Evolutionary conservation across 1,284 basidiomycete species (phyloP), one percentile per base, ranked within the genome.

Genomic region (Cutaneotrichosporon arboriforme): DNA sequence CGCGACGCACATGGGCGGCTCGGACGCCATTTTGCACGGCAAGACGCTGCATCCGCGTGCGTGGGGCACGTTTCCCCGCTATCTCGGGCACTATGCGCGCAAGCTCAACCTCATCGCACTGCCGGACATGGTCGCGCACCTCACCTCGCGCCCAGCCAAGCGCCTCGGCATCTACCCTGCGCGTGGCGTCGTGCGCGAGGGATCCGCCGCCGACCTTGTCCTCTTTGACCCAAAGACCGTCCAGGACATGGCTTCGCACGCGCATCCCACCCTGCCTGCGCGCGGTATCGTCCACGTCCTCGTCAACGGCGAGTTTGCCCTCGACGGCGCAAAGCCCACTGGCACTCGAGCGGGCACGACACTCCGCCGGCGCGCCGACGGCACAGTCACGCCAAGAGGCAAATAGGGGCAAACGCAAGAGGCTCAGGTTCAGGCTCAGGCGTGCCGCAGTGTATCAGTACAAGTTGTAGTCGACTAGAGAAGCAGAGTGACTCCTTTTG

Each of bases 331-430:
- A 9, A 39, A 44, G 17, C 46, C 63, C 52, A 66, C 60, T 13
- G 70, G 67, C 1, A 41, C n/a, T 12, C 55, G 71, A 44, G 61
- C 57, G n/a, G 72, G 72, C 1, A 36, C 35, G 36, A 66, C 66
- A 8, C 72, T 69, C 38, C 76, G 79, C 13, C 71, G 70, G 2
- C 57, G 77, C 71, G 21, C 73, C 69, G 57, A 77, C 68, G 69
- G 79, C 66, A 58, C 35, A 40, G 67, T 65, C 10, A 54, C 52
- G 10, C 13, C n/a, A 8, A 33, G 18, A 31, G 50, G 55, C 4
- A 4, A 39, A 34, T 51, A 54, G 34, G 17, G 5, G 7, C 23
- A 31, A n/a, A n/a, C n/a, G n/a, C n/a, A n/a, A n/a, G n/a, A n/a
- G n/a, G n/a, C n/a, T n/a, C n/a, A n/a, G n/a, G n/a, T n/a, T n/a